Base-by-base conservation (phyloP, 192 early-diverging fungal species). In the Linnemannia exigua region DNA sequence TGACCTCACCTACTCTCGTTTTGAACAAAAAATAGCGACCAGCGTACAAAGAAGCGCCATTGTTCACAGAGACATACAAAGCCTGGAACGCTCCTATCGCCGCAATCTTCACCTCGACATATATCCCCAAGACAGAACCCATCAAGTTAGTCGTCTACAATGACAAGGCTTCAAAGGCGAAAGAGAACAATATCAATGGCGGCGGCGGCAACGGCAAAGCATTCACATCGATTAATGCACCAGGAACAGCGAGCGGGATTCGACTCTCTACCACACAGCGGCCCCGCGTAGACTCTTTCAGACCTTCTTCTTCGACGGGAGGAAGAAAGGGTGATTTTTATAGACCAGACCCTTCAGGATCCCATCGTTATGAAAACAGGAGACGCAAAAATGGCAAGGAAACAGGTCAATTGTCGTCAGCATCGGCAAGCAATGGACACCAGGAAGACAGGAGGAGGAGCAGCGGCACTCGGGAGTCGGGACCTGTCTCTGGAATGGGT, bases 41-140 rank as follows among this genome's bases (percentile, higher is more conserved):
- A 25, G 58, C 15, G 8, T 25, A 63, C 58, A 63, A 63, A n/a
- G 54, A 77, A 16, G 41, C 41, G 9, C 50, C 83, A 22, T 5
- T 86, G 36, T 86, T 86, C 75, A 77, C 84, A 35, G 75, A 79
- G 67, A 68, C 78, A 2, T 86, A 76, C 51, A 80, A 51, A n/a
- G 54, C 74, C 7, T 33, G 76, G 46, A 46, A 67, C 9, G 77
- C 78, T 4, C 84, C 84, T 9, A 33, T 86, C 71, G 77, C 79
- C 25, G 84, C 79, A 17, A 86, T 86, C 15, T 86, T 69, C 47
- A 86, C 84, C 14, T 76, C 84, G 11, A 5, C 37, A 51, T 86
- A 86, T n/a, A 52, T 86, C 17, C 84, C 84, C 0, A 36, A 36
- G 16, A 22, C 58, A 2, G 70, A 33, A 1, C 63, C 77, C 17